Evolutionary conservation across 2,329 filamentous ascomycete species (phyloP).

Genomic region (Fusarium tuaranense): DNA sequence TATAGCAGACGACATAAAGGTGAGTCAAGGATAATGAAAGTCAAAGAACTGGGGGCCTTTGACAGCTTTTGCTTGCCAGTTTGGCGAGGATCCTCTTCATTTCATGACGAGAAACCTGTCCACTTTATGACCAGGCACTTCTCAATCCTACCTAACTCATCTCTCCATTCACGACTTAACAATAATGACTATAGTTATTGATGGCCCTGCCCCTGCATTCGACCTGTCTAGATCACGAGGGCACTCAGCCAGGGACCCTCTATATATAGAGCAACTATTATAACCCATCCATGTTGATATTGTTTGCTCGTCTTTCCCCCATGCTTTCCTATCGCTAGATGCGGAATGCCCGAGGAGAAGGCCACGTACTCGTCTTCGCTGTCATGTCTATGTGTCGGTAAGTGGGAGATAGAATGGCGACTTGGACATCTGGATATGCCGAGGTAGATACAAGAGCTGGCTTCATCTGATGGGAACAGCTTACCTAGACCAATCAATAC

Average conservation of each 20-base stretch:
- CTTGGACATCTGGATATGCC: background rate
- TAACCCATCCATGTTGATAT: background rate
- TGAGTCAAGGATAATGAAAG: background rate
- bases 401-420: background rate
- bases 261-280: background rate
- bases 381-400: background rate
- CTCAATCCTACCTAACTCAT: background rate
- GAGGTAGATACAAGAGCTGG: background rate
- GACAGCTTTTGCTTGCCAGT: background rate
- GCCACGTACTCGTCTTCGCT: background rate
- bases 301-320: background rate
- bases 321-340: background rate
- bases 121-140: background rate
- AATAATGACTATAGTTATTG: background rate
- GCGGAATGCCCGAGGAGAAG: background rate
- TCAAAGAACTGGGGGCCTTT: background rate
- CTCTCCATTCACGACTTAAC: background rate
- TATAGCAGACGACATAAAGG: background rate
- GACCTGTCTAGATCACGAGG: background rate
- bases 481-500: background rate
- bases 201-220: background rate
- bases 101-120: background rate
- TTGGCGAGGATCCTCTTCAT: background rate
- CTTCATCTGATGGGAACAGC: background rate
- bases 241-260: background rate